phyloP scores from a whole-genome alignment of 1,284 basidiomycete genomes.

The Wallemia ichthyophaga region DNA sequence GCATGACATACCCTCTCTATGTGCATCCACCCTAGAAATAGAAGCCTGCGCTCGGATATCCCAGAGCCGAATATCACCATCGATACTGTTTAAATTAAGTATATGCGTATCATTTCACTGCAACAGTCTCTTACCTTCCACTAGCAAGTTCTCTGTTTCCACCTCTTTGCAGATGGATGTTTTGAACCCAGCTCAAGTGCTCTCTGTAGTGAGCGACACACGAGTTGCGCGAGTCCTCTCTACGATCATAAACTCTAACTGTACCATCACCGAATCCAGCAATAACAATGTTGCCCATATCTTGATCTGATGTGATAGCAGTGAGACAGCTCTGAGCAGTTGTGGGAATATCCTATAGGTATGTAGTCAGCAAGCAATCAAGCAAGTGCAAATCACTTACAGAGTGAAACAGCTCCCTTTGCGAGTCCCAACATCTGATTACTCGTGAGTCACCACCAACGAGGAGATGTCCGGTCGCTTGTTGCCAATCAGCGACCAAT shows the following conservation, averaged over 20 bases:
- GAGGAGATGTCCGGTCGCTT: constrained; percentile 50
- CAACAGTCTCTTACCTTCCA: constrained; percentile 34
- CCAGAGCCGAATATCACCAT: constrained; percentile 76
- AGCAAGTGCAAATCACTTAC: constrained; percentile 19
- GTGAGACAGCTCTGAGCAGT: constrained; percentile 72
- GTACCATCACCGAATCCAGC: constrained; percentile 81
- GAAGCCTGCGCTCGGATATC: constrained; percentile 45
- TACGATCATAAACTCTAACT: constrained; percentile 70
- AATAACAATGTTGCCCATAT: constrained; percentile 48
- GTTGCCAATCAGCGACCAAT: constrained; percentile 78
- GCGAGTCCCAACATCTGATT: constrained; percentile 82
- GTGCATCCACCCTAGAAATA: constrained; percentile 32
- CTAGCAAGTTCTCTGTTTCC: constrained; percentile 47
- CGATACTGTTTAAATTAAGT: constrained; percentile 28
- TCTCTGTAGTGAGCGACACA: constrained; percentile 52
- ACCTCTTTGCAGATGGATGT: constrained; percentile 54
- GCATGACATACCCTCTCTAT: constrained; percentile 41
- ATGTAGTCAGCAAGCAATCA: constrained; percentile 3
- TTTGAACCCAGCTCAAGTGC: constrained; percentile 74
- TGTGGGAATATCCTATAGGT: constrained; percentile 45
- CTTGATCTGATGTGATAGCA: constrained; percentile 46
- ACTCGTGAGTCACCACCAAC: constrained; percentile 72
- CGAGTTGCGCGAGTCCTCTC: constrained; percentile 53
- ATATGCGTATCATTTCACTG: constrained; percentile 1
- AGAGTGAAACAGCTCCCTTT: constrained; percentile 52